Conservation (phyloP, 345 rosid genomes). For the Eucalyptus brandiana region DNA sequence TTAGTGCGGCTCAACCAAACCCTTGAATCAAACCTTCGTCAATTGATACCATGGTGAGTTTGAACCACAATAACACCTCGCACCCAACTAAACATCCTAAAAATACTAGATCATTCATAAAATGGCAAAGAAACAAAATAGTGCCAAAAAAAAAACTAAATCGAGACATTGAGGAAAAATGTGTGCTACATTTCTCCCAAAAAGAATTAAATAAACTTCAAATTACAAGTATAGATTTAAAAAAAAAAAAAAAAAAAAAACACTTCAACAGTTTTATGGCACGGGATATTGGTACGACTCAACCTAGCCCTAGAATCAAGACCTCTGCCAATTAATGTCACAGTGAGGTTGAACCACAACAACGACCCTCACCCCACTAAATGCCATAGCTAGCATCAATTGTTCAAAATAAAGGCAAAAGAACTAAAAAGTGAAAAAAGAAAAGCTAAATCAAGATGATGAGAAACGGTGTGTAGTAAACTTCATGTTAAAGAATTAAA, state of each 20-base stretch:
- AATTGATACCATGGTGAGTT: too few relatives aligned
- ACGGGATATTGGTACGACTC: background rate
- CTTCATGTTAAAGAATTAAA: background rate
- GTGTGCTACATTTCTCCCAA: background rate
- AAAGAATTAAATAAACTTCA: background rate
- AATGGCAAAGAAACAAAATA: background rate
- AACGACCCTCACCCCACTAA: background rate
- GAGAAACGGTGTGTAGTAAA: too few relatives aligned
- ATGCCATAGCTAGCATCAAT: background rate
- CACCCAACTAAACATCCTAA: background rate
- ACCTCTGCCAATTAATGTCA: background rate
- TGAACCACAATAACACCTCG: too few relatives aligned
- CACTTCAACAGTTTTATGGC: background rate
- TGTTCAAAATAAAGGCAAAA: too few relatives aligned
- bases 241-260: background rate
- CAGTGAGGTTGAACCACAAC: background rate
- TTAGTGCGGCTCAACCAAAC: background rate
- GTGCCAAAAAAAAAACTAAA: background rate
- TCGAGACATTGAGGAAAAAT: background rate
- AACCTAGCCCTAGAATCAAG: background rate
- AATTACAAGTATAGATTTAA: background rate
- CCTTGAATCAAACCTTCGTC: too few relatives aligned
- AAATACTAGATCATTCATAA: background rate
- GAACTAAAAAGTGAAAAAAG: too few relatives aligned
- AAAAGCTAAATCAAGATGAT: too few relatives aligned